Evolutionary conservation across 2,329 filamentous ascomycete genomes (phyloP).

Genomic region (Ophiostoma triangulosporum): DNA sequence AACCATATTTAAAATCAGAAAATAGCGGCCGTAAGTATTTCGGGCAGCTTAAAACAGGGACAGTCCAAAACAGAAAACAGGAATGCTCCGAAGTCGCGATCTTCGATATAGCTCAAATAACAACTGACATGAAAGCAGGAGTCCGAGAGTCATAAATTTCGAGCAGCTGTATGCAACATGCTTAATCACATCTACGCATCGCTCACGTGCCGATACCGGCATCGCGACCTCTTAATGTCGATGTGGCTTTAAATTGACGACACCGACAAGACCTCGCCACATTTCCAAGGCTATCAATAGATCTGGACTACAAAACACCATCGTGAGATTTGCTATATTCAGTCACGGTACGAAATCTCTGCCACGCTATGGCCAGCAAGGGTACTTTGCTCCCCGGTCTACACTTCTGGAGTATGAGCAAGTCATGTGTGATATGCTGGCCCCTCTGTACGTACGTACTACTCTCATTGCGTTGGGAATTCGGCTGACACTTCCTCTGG

Average conservation of each 20-base stretch:
- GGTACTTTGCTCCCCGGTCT: background rate
- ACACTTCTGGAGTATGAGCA: no score
- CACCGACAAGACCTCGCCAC: no score
- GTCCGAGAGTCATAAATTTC: background rate
- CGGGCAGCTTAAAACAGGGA: no score
- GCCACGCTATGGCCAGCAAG: background rate
- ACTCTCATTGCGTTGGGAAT: background rate
- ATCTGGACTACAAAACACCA: no score
- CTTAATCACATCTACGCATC: background rate
- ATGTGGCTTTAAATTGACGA: background rate
- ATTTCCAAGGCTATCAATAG: no score
- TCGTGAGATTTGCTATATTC: no score
- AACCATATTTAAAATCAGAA: no score
- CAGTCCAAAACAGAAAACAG: background rate
- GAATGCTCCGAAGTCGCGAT: background rate
- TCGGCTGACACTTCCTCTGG: conserved; percentile 12
- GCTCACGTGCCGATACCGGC: background rate
- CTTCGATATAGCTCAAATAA: background rate
- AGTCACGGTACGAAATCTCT: conserved; percentile 6
- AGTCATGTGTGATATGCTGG: background rate
- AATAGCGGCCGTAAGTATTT: no score
- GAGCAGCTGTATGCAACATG: background rate
- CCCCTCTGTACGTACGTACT: background rate
- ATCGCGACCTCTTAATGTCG: background rate
- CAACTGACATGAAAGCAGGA: background rate